Evolutionary conservation across 192 early-diverging fungal species (phyloP), one percentile per base, ranked within the genome.

Genomic region (Coemansia sp.): DNA sequence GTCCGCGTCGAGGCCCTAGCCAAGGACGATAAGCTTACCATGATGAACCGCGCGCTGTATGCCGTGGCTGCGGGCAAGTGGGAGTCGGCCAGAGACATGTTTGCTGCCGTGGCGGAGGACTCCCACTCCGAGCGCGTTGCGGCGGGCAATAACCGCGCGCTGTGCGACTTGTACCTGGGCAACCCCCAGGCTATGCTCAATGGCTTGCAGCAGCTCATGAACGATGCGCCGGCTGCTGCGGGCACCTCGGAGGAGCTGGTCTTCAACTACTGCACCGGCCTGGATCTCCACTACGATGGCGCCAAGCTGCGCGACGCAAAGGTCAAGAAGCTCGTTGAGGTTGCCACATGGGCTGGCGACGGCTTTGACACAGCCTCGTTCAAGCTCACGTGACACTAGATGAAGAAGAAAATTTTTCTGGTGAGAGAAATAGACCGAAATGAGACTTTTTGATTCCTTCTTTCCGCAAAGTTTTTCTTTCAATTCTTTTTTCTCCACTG

Each of bases 141-240:
- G 12, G 71, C 72, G 0, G 75, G 39, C n/a, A 77, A 77, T 22
- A 83, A 83, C 64, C 35, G 51, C 4, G 71, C 71, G 17, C 20
- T 83, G 6, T 83, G 80, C 38, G 75, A 83, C 2, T 29, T 83
- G 58, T 83, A 83, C 25, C 17, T 77, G 71, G 80, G 80, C 15
- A 60, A 49, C 39, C 80, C 76, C 5, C 71, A 77, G 56, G 47
- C 43, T 8, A 77, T 77, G 74, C 68, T 83, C 25, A 49, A 62
- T 15, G 43, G 32, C 3, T 59, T 83, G 46, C 68, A 77, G 35
- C 42, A 60, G 15, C 41, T 77, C 6, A 77, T 83, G 76, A 60
- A 29, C 12, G 65, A 36, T 2, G 29, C 67, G 35, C 80, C 80
- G 4, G 42, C 71, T 0, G 72, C 65, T 4, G 80, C 75, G 0